Evolutionary conservation across 1,284 basidiomycete genomes (phyloP), one percentile per base, ranked within the genome.

Genomic region (Quambalaria eucalypti): DNA sequence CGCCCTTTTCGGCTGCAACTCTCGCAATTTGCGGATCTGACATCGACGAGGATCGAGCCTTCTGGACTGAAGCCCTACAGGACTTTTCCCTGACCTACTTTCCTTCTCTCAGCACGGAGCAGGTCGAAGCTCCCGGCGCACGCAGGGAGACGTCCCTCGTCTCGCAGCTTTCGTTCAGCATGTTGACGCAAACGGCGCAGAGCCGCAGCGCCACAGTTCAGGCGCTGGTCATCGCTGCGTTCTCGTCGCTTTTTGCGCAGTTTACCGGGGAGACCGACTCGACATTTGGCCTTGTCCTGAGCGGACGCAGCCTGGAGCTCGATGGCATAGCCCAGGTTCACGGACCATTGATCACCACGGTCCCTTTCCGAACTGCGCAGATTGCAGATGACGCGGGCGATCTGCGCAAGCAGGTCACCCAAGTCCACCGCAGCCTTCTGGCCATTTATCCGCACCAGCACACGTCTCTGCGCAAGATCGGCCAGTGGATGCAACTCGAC

Each of bases 301-400:
- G 62, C 9, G 71, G 71, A 4, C 61, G 69, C 28, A 60, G 53
- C n/a, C 40, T 66, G 30, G 49, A 56, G 1, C 52, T 61, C 2
- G 60, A 61, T 4, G 48, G 40, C 5, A 55, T 65, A 39, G 65
- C 62, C 16, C 26, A 52, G 2, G 56, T 70, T 8, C 71, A 72
- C 33, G 71, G 71, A 16, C 71, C 71, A 19, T 68, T 66, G 42
- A 58, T 70, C 14, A 69, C 68, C 2, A 69, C 69, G 9, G 65
- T 71, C 21, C 71, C 71, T 2, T 62, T 73, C 46, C 59, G 65
- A 4, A 33, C 31, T 6, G 19, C n/a, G 14, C 5, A 46, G 2
- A 21, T 26, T 23, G 21, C 19, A 6, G 36, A 3, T 5, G 19
- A 21, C 4, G 25, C 4, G 21, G 42, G 42, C 21, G 42, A 46